phyloP scores from a whole-genome alignment of 2,329 filamentous ascomycete species.

The Fusarium bactridioides region DNA sequence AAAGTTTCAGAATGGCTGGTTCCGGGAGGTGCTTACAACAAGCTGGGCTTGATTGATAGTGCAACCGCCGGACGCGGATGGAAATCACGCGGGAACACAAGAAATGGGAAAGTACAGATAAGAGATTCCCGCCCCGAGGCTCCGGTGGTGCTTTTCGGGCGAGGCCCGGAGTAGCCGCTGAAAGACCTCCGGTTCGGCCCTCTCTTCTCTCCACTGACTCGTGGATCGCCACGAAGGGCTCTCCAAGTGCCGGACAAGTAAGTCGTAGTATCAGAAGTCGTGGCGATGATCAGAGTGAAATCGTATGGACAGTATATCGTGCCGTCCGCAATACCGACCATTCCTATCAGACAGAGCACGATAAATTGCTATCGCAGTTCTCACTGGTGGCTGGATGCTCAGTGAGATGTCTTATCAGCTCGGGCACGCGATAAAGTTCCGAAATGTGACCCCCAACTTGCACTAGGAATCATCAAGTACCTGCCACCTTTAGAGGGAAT shows the following conservation, averaged over 20 bases:
- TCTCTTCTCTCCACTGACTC: slow-evolving; percentile 23
- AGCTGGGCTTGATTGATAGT: background rate
- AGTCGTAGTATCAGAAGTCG: background rate
- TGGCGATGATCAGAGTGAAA: background rate
- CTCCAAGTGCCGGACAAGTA: slow-evolving; percentile 4
- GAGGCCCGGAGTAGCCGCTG: slow-evolving; percentile 26
- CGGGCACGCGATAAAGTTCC: slow-evolving; percentile 23
- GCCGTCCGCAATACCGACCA: background rate
- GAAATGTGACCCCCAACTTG: slow-evolving; percentile 13
- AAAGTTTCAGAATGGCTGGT: background rate
- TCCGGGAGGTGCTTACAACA: background rate
- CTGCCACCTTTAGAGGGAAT: slow-evolving; percentile 8
- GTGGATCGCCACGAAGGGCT: background rate
- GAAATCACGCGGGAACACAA: slow-evolving; percentile 6
- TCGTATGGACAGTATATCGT: background rate
- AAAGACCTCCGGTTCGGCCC: slow-evolving; percentile 29
- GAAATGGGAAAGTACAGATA: slow-evolving; percentile 23
- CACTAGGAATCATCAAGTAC: slow-evolving; percentile 10
- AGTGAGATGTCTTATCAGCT: slow-evolving; percentile 27
- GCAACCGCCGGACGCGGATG: slow-evolving; percentile 19
- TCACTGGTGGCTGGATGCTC: slow-evolving; percentile 13
- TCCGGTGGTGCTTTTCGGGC: slow-evolving; percentile 15
- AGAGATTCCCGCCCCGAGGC: slow-evolving; percentile 26
- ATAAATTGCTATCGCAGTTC: slow-evolving; percentile 10
- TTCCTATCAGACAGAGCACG: background rate